Base-by-base conservation (phyloP, 2,329 filamentous ascomycete species). In the Aureobasidium mangrovei region DNA sequence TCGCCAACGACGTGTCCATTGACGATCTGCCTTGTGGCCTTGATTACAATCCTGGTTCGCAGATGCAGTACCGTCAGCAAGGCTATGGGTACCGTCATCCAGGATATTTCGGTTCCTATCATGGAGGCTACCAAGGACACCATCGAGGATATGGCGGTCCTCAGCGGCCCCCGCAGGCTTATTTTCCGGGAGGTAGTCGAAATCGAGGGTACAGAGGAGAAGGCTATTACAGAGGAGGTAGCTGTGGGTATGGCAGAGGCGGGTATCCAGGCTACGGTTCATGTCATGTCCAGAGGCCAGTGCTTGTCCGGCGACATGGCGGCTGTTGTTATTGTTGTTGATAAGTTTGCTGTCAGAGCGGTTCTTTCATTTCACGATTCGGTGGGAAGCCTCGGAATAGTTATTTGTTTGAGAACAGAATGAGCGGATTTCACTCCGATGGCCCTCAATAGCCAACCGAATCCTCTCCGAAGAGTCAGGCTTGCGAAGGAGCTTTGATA, bases 1-100 rank as follows among this genome's bases (percentile, higher is more conserved):
- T 42, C 28, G 10, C 9, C 36, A 39, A 39, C 29, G 29, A 51
- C 47, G 38, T 7, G 38, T 28, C 36, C 36, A n/a, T 41, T 4
- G n/a, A 41, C 3, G 29, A 40, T 33, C 27, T 6, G 26, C 8
- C 9, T 28, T 10, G 28, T n/a, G 28, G 4, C 10, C 38, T 8
- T 9, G 29, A 33, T 42, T 51, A 51, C 38, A 29, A 51, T 38
- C n/a, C 38, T 42, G 47, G 42, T 18, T 29, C 47, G 27, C 36
- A 51, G 7, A 42, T 51, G 47, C 47, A 28, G 47, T 42, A 42
- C 12, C 18, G 29, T 51, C 47, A 51, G 47, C 47, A 51, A 51
- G 47, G 38, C 47, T 51, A 35, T 35, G 47, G 38, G 5, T 42
- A 42, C 42, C 38, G 38, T 35, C 6, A 12, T 38, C 46, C 46